phyloP scores from a whole-genome alignment of 768 basidiomycete species.

The Lactarius evosmus region DNA sequence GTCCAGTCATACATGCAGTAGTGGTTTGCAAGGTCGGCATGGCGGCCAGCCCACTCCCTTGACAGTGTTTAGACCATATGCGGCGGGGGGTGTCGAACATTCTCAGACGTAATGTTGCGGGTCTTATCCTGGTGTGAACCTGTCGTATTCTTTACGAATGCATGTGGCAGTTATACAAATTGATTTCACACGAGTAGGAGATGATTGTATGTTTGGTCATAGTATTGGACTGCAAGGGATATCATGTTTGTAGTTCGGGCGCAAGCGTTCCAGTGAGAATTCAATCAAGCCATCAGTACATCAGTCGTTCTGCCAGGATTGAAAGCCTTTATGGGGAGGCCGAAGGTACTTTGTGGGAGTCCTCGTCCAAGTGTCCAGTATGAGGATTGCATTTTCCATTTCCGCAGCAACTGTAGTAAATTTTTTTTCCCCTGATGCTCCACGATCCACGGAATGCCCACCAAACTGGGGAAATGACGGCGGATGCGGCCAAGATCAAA shows the following conservation, averaged over 20 bases:
- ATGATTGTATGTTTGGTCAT: background rate
- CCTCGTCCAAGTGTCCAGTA: background rate
- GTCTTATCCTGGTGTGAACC: constrained; percentile 1
- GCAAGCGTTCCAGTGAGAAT: background rate
- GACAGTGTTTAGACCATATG: constrained; percentile 36
- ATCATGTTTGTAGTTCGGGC: background rate
- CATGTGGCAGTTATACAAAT: background rate
- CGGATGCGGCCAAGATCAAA: constrained; percentile 10
- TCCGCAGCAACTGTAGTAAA: constrained; percentile 6
- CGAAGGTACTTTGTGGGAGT: background rate
- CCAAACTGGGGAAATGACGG: background rate
- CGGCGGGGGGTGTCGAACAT: background rate
- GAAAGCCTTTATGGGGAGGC: background rate
- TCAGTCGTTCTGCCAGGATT: background rate
- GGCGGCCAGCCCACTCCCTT: constrained; percentile 31
- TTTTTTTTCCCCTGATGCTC: constrained; percentile 14
- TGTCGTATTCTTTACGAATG: background rate
- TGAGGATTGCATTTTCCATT: background rate
- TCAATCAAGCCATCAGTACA: background rate
- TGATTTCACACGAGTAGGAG: background rate
- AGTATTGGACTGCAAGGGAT: background rate
- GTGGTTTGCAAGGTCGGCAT: background rate
- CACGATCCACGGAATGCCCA: constrained; percentile 20
- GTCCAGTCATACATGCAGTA: background rate
- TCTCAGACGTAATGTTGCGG: background rate